phyloP scores from a whole-genome alignment of 2,329 filamentous ascomycete genomes.

The Chalara sp. region DNA sequence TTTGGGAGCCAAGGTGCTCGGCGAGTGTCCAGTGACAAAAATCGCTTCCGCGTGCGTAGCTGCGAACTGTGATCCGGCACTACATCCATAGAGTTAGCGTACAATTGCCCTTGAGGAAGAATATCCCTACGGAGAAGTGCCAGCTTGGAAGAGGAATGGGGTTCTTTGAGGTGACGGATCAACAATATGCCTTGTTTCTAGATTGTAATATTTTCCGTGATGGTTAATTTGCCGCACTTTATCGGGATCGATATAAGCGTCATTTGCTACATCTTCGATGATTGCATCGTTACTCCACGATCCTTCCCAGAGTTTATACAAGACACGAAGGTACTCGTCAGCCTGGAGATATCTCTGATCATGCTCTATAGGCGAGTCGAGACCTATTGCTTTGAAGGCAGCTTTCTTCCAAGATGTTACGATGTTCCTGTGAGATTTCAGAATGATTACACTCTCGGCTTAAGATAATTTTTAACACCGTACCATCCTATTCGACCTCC shows the following conservation, averaged over 20 bases:
- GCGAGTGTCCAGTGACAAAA: constrained; percentile 59
- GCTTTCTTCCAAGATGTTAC: constrained; percentile 58
- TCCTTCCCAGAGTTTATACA: constrained; percentile 61
- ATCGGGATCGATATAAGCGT: constrained; percentile 42
- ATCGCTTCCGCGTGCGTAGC: constrained; percentile 65
- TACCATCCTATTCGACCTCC: constrained; percentile 55
- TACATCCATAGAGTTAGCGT: background rate
- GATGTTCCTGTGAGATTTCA: constrained; percentile 45
- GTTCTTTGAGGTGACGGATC: constrained; percentile 62
- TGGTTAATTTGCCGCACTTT: constrained; percentile 60
- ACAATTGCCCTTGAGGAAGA: constrained; percentile 17
- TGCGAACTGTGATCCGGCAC: constrained; percentile 55
- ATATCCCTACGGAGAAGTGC: constrained; percentile 52
- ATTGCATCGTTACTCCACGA: constrained; percentile 56
- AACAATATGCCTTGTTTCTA: constrained; percentile 57
- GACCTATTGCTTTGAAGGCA: constrained; percentile 55
- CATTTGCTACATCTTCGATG: constrained; percentile 24
- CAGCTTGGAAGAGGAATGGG: constrained; percentile 63
- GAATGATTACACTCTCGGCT: background rate
- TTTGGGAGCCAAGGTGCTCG: constrained; percentile 50
- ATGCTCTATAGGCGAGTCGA: constrained; percentile 51
- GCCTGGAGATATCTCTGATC: constrained; percentile 58
- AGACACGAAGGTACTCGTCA: constrained; percentile 57
- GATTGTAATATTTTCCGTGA: constrained; percentile 52
- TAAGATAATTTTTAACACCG: constrained; percentile 21